These are phyloP conservation scores for Candida dubliniensis DNA, from an alignment of 1,139 yeast genomes.

Conservation along the genomic window DNA sequence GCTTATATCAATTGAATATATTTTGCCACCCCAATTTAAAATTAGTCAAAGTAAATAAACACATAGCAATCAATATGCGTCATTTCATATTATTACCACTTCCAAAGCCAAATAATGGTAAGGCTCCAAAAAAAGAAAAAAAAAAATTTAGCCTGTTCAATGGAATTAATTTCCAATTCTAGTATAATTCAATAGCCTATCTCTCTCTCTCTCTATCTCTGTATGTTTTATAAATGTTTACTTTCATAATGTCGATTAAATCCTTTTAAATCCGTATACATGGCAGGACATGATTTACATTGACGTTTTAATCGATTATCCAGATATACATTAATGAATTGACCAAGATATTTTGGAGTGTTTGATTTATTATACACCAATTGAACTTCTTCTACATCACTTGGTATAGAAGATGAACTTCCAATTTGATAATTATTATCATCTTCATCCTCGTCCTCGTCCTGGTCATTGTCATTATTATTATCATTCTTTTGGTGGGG, in stretches of 20 bases:
- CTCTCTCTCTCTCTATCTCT: background rate
- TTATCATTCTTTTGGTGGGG: no score
- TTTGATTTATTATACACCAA: conserved; percentile 18
- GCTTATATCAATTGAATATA: no score
- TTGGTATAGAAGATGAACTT: background rate
- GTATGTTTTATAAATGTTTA: conserved; percentile 10
- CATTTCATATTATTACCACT: no score
- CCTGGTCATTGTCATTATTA: background rate
- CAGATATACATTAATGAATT: conserved; percentile 14
- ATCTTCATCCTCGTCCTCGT: background rate
- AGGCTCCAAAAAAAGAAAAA: no score
- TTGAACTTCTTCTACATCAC: conserved; percentile 6
- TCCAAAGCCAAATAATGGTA: no score
- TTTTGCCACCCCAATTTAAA: no score
- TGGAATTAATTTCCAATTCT: background rate
- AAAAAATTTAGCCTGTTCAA: background rate
- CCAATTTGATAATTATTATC: background rate
- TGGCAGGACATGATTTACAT: conserved; percentile 15
- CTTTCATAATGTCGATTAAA: conserved; percentile 19
- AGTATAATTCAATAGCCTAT: no score
- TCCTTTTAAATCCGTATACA: conserved; percentile 18
- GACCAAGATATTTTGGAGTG: conserved; percentile 18
- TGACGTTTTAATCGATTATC: conserved; percentile 17
- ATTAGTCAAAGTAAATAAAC: no score
- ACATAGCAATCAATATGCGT: no score